These are phyloP conservation scores for Tuber umbilicatum DNA, from an alignment of 495 filamentous ascomycete genomes.

Conservation along the genomic window DNA sequence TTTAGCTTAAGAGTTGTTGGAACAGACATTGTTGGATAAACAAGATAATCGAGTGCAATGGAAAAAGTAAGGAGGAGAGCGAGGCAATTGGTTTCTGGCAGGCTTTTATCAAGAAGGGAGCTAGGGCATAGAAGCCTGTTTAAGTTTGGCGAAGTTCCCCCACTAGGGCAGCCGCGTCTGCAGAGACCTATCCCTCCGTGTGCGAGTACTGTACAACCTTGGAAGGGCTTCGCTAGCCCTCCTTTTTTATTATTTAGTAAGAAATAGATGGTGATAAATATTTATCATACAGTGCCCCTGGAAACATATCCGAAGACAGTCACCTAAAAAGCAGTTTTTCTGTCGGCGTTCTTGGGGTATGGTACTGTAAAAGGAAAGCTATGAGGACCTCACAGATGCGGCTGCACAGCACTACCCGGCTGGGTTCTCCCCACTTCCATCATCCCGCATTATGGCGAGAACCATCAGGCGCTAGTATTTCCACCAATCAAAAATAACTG, in stretches of 20 bases:
- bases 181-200: neutral
- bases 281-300: neutral
- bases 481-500: too few relatives aligned
- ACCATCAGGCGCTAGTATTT: too few relatives aligned
- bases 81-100: neutral
- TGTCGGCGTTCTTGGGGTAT: neutral
- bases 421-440: neutral
- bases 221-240: neutral
- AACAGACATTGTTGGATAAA: constrained; percentile 24
- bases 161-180: neutral
- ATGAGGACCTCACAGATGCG: neutral
- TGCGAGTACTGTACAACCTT: neutral
- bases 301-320: neutral
- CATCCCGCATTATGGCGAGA: neutral
- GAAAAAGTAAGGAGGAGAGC: neutral
- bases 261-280: neutral
- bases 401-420: neutral
- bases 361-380: neutral
- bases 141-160: constrained; percentile 7
- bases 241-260: neutral
- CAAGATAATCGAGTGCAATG: neutral
- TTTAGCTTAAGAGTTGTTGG: constrained; percentile 62
- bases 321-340: neutral
- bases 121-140: constrained; percentile 17
- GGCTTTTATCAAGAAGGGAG: neutral